phyloP scores from a whole-genome alignment of 1,139 yeast species.

The Casaregolazyma suthepensis region DNA sequence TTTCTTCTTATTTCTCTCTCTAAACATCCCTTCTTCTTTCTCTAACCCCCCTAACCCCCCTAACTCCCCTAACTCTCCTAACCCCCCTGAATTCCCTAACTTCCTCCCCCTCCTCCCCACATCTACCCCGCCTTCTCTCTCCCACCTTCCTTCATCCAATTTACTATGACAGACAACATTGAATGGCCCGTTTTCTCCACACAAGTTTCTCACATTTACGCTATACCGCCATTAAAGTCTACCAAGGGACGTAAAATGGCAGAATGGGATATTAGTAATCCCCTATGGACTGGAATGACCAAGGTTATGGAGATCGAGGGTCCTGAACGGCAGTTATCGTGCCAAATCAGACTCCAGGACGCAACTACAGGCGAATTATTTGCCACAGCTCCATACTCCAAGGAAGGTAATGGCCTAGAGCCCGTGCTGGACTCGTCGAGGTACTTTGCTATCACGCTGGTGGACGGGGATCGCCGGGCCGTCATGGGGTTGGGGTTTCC shows the following conservation, averaged over 20 bases:
- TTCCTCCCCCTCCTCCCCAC: not conserved
- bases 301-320: constrained; percentile 29
- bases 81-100: not conserved
- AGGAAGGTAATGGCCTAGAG: constrained; percentile 27
- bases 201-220: constrained; percentile 23
- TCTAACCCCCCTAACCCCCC: too few species aligned
- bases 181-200: constrained; percentile 18
- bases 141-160: not conserved
- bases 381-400: constrained; percentile 31
- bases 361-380: constrained; percentile 28
- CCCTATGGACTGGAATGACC: constrained; percentile 36
- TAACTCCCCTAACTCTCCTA: not conserved
- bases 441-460: constrained; percentile 31
- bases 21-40: too few species aligned
- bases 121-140: not conserved
- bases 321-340: constrained; percentile 18
- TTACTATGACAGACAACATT: constrained; percentile 5
- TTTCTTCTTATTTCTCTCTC: too few species aligned
- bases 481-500: constrained; percentile 39
- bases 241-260: constrained; percentile 28
- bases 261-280: constrained; percentile 33
- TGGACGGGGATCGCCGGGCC: constrained; percentile 31
- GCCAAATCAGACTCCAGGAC: constrained; percentile 31
- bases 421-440: constrained; percentile 30
- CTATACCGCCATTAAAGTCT: constrained; percentile 33